These are phyloP conservation scores for Teratosphaeria viscida DNA, from an alignment of 2,329 filamentous ascomycete genomes.

Conservation along the genomic window DNA sequence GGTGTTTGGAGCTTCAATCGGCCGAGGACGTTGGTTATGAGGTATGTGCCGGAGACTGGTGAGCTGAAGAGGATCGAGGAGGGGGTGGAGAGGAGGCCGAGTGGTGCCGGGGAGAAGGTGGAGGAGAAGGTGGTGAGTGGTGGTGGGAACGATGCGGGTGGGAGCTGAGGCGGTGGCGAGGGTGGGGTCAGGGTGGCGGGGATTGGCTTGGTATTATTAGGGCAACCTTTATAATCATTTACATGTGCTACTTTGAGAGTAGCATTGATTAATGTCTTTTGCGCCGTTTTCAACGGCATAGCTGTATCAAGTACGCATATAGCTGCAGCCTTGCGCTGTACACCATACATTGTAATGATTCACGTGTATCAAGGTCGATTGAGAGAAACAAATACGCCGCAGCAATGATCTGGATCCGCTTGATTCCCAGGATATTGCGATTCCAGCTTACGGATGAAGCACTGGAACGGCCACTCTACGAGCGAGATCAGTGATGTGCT, in stretches of 20 bases:
- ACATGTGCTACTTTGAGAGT: neutral
- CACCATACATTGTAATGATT: too few relatives aligned
- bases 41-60: conserved; percentile 9
- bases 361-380: too few relatives aligned
- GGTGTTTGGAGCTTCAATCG: conserved; percentile 4
- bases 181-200: neutral
- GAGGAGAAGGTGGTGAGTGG: conserved; percentile 25
- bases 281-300: too few relatives aligned
- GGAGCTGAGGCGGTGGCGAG: neutral
- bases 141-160: neutral
- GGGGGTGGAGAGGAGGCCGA: conserved; percentile 29
- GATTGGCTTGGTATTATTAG: neutral
- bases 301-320: too few relatives aligned
- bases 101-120: conserved; percentile 29
- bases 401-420: neutral
- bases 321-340: too few relatives aligned
- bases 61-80: conserved; percentile 25
- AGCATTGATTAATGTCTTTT: too few relatives aligned
- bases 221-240: neutral
- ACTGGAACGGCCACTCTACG: too few relatives aligned
- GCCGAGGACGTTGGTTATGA: conserved; percentile 7
- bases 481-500: neutral
- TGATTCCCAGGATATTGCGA: neutral
- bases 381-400: too few relatives aligned
- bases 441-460: neutral